Evolutionary conservation across 306 rosid species (phyloP).

Genomic region (Vigna reflexopilosa): DNA sequence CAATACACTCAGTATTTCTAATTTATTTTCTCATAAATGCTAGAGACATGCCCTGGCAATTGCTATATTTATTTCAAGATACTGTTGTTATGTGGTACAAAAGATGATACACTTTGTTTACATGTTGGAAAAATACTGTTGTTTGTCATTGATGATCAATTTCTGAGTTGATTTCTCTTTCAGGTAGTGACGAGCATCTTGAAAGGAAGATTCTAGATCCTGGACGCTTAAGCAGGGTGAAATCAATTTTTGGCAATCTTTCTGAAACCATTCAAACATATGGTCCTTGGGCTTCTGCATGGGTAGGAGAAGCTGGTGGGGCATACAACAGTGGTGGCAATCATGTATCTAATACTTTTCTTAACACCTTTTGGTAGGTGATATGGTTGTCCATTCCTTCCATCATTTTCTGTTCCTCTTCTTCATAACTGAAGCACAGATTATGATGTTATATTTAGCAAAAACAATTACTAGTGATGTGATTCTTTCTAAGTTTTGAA

Average conservation of each 20-base stretch:
- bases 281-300: slow-evolving; percentile 88
- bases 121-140: slow-evolving; percentile 4
- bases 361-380: slow-evolving; percentile 98
- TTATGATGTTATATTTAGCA: neutral
- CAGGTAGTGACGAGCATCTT: slow-evolving; percentile 76
- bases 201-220: slow-evolving; percentile 77
- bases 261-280: slow-evolving; percentile 61
- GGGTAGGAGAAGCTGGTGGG: slow-evolving; percentile 99
- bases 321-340: slow-evolving; percentile 91
- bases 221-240: slow-evolving; percentile 56
- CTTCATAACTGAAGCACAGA: neutral
- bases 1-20: neutral
- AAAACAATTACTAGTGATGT: slow-evolving; percentile 31
- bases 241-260: slow-evolving; percentile 60
- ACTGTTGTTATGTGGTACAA: neutral
- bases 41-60: slow-evolving; percentile 7
- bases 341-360: slow-evolving; percentile 77
- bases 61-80: slow-evolving; percentile 2
- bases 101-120: slow-evolving; percentile 7
- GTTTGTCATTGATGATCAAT: neutral
- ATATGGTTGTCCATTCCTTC: slow-evolving; percentile 43
- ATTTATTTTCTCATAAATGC: neutral
- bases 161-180: slow-evolving; percentile 34
- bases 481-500: slow-evolving; percentile 30
- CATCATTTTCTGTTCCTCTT: slow-evolving; percentile 5